A percentile compares a stretch with the other conserved stretches of the same genome.
phyloP scores from a whole-genome alignment of 1,139 yeast genomes.

The Pichia sp. region DNA sequence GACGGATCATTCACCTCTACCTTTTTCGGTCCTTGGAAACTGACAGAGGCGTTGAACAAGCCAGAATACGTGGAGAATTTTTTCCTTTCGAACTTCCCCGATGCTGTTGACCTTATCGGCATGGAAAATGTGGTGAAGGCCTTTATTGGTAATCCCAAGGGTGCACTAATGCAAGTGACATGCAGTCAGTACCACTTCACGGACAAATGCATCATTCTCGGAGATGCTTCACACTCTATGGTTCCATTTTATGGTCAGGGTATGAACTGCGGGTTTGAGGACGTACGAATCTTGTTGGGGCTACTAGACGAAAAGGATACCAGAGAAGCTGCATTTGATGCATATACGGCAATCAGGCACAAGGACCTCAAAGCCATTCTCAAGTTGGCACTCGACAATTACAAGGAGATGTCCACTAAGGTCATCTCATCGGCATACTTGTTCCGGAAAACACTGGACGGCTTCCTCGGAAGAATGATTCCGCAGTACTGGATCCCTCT shows the following conservation, averaged over 20 bases:
- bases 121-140: conserved; percentile 43
- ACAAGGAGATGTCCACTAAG: conserved; percentile 81
- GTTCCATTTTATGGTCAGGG: conserved; percentile 98
- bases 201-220: conserved; percentile 66
- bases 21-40: conserved; percentile 77
- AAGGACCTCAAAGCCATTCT: conserved; percentile 71
- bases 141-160: conserved; percentile 62
- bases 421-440: conserved; percentile 65
- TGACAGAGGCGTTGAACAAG: conserved; percentile 51
- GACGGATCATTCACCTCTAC: conserved; percentile 91
- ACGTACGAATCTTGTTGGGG: conserved; percentile 63
- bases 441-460: conserved; percentile 65
- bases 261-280: conserved; percentile 95
- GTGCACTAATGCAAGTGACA: conserved; percentile 64
- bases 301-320: conserved; percentile 45
- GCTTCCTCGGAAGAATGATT: conserved; percentile 51
- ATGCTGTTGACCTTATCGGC: conserved; percentile 69
- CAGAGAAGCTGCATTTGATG: conserved; percentile 48
- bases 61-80: conserved; percentile 41
- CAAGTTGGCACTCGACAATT: conserved; percentile 75
- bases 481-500: conserved; percentile 75
- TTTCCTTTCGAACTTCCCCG: conserved; percentile 62
- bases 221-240: conserved; percentile 96
- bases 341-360: conserved; percentile 55
- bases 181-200: conserved; percentile 66